A percentile compares a stretch with the other conserved stretches of the same genome.
Conservation (phyloP, 2,329 filamentous ascomycete species). For the Emmonsiellopsis sp. region DNA sequence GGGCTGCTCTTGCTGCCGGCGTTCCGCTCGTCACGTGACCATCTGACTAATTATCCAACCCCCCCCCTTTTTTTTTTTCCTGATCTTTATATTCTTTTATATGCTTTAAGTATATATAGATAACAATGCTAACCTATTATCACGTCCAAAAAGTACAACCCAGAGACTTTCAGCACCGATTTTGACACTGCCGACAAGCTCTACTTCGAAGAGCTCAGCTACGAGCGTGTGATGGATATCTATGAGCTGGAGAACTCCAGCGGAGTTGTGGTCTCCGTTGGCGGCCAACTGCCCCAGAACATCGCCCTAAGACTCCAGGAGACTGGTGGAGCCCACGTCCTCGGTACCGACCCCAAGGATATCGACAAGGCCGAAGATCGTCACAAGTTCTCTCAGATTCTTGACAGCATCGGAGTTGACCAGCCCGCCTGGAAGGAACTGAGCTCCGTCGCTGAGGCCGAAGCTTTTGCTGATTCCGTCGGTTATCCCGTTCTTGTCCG, state of each 20-base stretch:
- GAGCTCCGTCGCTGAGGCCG: constrained; percentile 79
- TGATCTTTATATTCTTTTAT: no score
- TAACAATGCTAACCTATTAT: constrained; percentile 47
- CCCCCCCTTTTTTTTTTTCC: no score
- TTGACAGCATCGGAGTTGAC: constrained; percentile 93
- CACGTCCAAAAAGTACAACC: constrained; percentile 93
- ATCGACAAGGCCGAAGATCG: constrained; percentile 98
- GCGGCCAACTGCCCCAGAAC: constrained; percentile 94
- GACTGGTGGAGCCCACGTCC: constrained; percentile 75
- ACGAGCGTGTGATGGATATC: constrained; percentile 98
- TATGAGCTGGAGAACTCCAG: constrained; percentile 81
- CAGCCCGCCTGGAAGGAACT: constrained; percentile 98
- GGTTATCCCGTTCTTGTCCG: constrained; percentile 92
- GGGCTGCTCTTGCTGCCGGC: no score
- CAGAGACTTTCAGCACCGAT: constrained; percentile 74
- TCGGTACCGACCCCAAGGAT: constrained; percentile 85
- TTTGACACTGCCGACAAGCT: constrained; percentile 83
- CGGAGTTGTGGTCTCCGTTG: constrained; percentile 90
- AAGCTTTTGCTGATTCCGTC: constrained; percentile 74
- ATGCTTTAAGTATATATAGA: no score
- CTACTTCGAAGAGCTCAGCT: constrained; percentile 95
- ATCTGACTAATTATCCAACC: no score
- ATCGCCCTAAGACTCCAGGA: constrained; percentile 92
- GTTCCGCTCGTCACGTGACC: no score
- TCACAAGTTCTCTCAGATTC: constrained; percentile 95